Base-by-base conservation (phyloP, 495 filamentous ascomycete species). In the Immersiella caudata region DNA sequence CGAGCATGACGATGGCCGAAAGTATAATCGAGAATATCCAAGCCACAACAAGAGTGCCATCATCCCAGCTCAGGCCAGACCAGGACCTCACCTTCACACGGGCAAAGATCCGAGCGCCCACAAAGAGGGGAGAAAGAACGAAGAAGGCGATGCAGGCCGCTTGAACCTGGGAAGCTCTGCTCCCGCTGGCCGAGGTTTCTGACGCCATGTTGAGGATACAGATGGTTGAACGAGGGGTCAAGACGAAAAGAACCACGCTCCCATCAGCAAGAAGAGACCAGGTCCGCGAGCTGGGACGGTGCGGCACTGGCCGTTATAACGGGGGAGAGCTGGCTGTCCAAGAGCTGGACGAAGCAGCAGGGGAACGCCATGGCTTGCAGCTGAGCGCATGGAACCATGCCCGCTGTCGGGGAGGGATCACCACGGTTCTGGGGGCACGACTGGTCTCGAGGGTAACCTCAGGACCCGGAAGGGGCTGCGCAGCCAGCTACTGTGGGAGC, bases 91-190 rank as follows among this genome's bases (percentile, higher is more conserved):
- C 27, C 63, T 65, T 65, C 9, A 65, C 63, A 26, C 63, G 63
- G 40, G 35, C 49, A 25, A 26, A 56, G 26, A 65, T 11, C 21
- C 63, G 63, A 3, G 56, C 14, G 29, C 26, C 52, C 36, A 65
- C 52, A 49, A 65, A 65, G 36, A 65, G 16, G 21, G 63, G 63
- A 26, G 51, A 36, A 27, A 65, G 27, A 35, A 65, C 63, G 18
- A 65, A 65, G 52, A 65, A 65, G 20, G 54, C 29, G 54, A 65
- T 65, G 63, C 63, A 65, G 14, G 63, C 63, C 26, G 63, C 54
- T 20, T 65, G 63, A 26, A 65, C 29, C 50, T 65, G 63, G 63
- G 63, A 65, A 56, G 50, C 63, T 65, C 63, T 65, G 63, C 52
- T 65, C 54, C 57, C 63, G 16, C 24, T 46, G 54, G 63, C 27